Percentiles rank a stretch among this genome's conserved stretches.
These are phyloP conservation scores for Podospora conica DNA, from an alignment of 495 filamentous ascomycete genomes.

Conservation along the genomic window DNA sequence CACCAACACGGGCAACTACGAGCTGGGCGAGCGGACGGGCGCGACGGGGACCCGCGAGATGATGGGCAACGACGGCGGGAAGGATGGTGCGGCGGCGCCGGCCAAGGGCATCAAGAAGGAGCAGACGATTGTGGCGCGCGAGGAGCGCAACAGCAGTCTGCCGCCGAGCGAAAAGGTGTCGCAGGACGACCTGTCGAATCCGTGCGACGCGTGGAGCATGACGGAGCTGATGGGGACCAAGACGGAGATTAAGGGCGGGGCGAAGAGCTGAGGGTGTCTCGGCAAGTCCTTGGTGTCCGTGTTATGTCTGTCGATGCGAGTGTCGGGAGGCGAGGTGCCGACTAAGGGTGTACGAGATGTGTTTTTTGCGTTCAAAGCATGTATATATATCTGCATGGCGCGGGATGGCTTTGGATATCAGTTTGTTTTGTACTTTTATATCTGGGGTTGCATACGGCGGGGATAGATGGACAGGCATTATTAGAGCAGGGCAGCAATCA, in stretches of 20 bases:
- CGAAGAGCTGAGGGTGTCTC: neutral
- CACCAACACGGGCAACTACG: neutral
- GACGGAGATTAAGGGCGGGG: neutral
- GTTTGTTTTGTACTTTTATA: neutral
- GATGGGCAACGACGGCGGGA: neutral
- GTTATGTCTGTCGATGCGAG: neutral
- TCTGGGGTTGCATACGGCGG: neutral
- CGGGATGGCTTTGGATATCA: neutral
- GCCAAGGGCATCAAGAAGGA: neutral
- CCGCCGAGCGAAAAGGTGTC: neutral
- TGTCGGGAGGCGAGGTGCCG: too few relatives aligned
- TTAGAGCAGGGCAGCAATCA: neutral
- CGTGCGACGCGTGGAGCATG: neutral
- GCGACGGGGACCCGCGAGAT: neutral
- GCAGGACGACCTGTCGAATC: neutral
- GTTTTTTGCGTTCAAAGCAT: neutral
- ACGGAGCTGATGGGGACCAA: slow-evolving; percentile 1
- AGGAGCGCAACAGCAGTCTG: neutral
- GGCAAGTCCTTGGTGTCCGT: neutral
- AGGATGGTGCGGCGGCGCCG: neutral
- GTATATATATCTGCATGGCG: neutral
- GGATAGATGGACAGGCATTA: neutral
- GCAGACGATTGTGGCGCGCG: neutral
- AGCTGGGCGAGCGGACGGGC: neutral
- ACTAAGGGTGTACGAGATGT: neutral